Evolutionary conservation across 306 rosid species (phyloP).

Genomic region (Mimosa bimucronata): DNA sequence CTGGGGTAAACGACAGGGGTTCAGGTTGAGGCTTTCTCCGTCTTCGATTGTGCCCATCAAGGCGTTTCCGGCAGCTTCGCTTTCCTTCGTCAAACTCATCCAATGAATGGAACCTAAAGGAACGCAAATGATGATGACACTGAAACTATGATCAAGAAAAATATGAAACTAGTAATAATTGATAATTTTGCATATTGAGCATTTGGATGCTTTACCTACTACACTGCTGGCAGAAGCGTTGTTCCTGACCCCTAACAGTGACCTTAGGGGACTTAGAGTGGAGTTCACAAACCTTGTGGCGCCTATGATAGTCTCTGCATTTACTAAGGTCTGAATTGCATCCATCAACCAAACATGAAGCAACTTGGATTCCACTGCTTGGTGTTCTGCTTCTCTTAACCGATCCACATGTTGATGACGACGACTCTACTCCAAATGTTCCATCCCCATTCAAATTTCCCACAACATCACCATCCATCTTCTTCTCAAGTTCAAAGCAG

Average conservation of each 20-base stretch:
- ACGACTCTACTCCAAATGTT: neutral
- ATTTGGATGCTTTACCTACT: constrained; percentile 52
- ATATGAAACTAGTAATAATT: no score
- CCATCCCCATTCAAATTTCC: neutral
- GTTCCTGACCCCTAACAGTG: constrained; percentile 58
- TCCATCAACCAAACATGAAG: constrained; percentile 73
- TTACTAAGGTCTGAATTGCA: constrained; percentile 74
- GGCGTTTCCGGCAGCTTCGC: constrained; percentile 73
- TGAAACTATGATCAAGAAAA: neutral
- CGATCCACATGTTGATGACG: constrained; percentile 1
- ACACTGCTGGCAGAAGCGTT: constrained; percentile 77
- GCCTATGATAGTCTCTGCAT: constrained; percentile 78
- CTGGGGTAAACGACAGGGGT: constrained; percentile 36
- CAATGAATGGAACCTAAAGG: constrained; percentile 59
- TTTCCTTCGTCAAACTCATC: constrained; percentile 72
- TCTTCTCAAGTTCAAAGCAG: neutral
- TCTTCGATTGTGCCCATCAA: constrained; percentile 71
- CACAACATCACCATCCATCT: neutral
- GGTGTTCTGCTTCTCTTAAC: constrained; percentile 12
- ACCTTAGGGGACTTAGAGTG: constrained; percentile 84
- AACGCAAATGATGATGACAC: neutral
- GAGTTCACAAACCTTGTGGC: constrained; percentile 79
- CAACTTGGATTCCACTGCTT: constrained; percentile 15
- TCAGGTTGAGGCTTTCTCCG: constrained; percentile 66
- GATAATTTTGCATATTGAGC: neutral